Percentiles rank a stretch among this genome's conserved stretches.
Evolutionary conservation across 73 alveolate genomes (phyloP).

Genomic region (Breviolum minutum): DNA sequence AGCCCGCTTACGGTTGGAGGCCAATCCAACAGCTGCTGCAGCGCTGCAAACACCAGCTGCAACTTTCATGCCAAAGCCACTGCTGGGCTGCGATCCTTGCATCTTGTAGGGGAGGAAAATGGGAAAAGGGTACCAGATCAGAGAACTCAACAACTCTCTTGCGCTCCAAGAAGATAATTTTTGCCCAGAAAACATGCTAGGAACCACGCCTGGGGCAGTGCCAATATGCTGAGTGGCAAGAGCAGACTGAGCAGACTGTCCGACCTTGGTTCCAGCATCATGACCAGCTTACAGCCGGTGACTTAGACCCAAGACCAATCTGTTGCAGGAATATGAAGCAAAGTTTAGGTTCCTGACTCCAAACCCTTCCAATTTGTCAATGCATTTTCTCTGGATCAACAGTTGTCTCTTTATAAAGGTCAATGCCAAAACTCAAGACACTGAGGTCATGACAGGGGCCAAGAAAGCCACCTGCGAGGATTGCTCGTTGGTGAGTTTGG

Average conservation of each 20-base stretch:
- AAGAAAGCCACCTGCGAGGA: neutral
- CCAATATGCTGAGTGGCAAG: conserved; percentile 15
- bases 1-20: conserved; percentile 58
- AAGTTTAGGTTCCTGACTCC: neutral
- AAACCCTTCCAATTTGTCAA: neutral
- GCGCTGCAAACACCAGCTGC: conserved; percentile 32
- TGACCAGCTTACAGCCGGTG: neutral
- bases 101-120: neutral
- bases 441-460: conserved; percentile 13
- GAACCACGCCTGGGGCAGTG: conserved; percentile 1
- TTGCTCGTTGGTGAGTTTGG: neutral
- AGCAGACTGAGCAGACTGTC: conserved; percentile 22
- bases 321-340: neutral
- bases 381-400: neutral
- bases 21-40: conserved; percentile 84
- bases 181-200: no score
- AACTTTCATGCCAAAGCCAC: conserved; percentile 49
- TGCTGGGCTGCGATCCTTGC: conserved; percentile 23
- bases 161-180: no score
- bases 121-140: no score
- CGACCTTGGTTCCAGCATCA: neutral
- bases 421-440: neutral
- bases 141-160: no score
- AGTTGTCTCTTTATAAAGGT: neutral
- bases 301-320: no score